Base-by-base conservation (phyloP, 2,329 filamentous ascomycete species). In the Celoporthe dispersa region DNA sequence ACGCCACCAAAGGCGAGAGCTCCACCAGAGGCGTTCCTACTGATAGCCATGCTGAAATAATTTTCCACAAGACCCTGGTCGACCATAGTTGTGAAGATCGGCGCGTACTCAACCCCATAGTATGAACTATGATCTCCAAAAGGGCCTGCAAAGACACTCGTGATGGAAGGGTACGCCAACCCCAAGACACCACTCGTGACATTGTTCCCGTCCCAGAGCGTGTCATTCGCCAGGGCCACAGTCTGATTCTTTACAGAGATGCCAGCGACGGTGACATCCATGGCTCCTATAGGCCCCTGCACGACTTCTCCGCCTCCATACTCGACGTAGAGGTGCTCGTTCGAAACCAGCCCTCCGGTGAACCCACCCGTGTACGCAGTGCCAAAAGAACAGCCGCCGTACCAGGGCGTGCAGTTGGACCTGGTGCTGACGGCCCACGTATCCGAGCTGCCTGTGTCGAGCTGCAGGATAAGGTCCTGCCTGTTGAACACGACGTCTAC, bases 381-480 rank as follows among this genome's bases (percentile, higher is more conserved):
- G 0, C 85, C 84, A 65, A 86, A 85, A 2, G 76, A 77, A 72
- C 84, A 86, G 22, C 82, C 81, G 0, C 73, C 69, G n/a, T 19
- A n/a, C 14, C 73, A 75, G 69, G 81, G 80, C 48, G 80, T 75
- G 72, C 85, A 87, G 59, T 76, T 74, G 71, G 85, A 85, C 39
- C 79, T 78, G 1, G 74, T 75, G 14, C 78, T 77, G 44, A 80
- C 80, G 1, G 81, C 80, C 85, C 85, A 87, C 0, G 85, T 87
- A 71, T 87, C 85, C 31, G 84, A 81, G 74, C 84, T 86, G 33
- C 83, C 85, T 0, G 84, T 86, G 73, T 87, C 84, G 62, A 87
- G 78, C 16, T 85, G 74, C 37, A 87, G 67, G 22, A 33, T 35
- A 19, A 71, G 66, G 22, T 8, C 48, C 61, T 65, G 61, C 16